Evolutionary conservation across 352 stramenopile genomes (phyloP).

Genomic region (Pythium utonaiense): DNA sequence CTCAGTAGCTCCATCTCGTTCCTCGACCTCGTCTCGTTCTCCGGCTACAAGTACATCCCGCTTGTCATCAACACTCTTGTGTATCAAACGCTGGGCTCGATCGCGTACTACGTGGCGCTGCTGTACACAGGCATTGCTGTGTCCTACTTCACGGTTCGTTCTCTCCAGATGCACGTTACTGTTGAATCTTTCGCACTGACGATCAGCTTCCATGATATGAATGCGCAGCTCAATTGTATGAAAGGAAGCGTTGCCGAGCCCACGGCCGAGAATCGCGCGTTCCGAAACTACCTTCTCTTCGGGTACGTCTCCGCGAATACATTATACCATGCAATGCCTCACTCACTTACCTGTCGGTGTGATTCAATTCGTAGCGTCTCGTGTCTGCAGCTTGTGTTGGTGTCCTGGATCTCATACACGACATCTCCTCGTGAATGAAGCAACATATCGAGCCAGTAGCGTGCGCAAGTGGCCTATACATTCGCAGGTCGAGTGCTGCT

Average conservation of each 20-base stretch:
- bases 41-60: constrained; percentile 99
- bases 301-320: constrained; percentile 36
- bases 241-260: constrained; percentile 80
- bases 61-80: constrained; percentile 94
- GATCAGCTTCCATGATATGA: not conserved
- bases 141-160: constrained; percentile 93
- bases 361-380: constrained; percentile 43
- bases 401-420: constrained; percentile 86
- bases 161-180: not conserved
- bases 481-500: too few relatives aligned
- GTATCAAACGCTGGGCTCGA: constrained; percentile 76
- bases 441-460: too few relatives aligned
- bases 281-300: constrained; percentile 86
- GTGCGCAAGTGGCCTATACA: too few relatives aligned
- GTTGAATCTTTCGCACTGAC: not conserved
- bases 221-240: constrained; percentile 85
- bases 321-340: too few relatives aligned
- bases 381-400: constrained; percentile 75
- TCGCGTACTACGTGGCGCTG: constrained; percentile 91
- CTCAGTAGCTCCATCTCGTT: constrained; percentile 91
- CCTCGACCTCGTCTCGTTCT: constrained; percentile 96
- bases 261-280: constrained; percentile 64
- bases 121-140: constrained; percentile 91
- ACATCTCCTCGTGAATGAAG: constrained; percentile 63
- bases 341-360: too few relatives aligned